A percentile compares a stretch with the other conserved stretches of the same genome.
Conservation (phyloP, 306 rosid species). For the Quercus mongolica region DNA sequence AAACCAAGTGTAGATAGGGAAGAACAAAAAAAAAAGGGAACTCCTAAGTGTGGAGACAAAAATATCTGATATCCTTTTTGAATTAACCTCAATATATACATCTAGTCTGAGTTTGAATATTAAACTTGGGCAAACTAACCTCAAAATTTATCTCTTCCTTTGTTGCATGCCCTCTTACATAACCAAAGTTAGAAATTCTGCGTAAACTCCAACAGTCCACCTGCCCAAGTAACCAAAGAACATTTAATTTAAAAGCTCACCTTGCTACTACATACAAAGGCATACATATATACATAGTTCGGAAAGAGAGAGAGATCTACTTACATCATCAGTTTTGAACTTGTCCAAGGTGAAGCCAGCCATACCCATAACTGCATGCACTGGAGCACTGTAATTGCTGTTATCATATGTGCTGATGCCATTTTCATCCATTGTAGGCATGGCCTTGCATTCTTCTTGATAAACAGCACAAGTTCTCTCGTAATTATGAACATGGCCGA, state of each 20-base stretch:
- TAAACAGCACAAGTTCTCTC: constrained; percentile 78
- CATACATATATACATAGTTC: too few relatives aligned
- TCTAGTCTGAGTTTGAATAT: background rate
- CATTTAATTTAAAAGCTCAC: background rate
- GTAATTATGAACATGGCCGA: constrained; percentile 82
- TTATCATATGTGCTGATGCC: constrained; percentile 68
- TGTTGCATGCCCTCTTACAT: constrained; percentile 48
- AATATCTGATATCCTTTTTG: too few relatives aligned
- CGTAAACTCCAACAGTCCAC: constrained; percentile 33
- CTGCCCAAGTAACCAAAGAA: background rate
- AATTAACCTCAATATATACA: too few relatives aligned
- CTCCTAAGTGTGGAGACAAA: too few relatives aligned
- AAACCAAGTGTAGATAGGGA: too few relatives aligned
- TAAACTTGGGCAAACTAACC: constrained; percentile 20
- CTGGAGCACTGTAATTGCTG: constrained; percentile 70
- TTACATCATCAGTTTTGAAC: constrained; percentile 40
- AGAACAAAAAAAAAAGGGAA: too few relatives aligned
- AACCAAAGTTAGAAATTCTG: constrained; percentile 36
- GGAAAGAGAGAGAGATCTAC: constrained; percentile 15
- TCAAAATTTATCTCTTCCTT: constrained; percentile 33
- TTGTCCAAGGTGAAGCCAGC: constrained; percentile 77
- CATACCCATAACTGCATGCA: constrained; percentile 81
- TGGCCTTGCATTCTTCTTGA: constrained; percentile 40
- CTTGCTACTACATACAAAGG: background rate
- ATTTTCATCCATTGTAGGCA: constrained; percentile 51